Base-by-base conservation (phyloP, 2,329 filamentous ascomycete species). In the Herpotrichia juniperi region DNA sequence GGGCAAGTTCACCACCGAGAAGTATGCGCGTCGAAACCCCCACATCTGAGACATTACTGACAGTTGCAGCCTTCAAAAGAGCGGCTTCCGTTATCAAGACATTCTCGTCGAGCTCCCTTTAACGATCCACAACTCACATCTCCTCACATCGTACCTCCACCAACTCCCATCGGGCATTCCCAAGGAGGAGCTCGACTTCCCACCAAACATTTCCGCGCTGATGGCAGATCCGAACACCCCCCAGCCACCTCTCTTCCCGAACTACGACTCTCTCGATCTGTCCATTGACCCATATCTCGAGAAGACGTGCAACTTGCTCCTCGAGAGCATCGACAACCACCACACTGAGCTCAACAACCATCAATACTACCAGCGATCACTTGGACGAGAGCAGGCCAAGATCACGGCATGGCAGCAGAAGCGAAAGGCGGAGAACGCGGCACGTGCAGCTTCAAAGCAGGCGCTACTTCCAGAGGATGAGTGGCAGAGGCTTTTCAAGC, bases 281-380 rank as follows among this genome's bases (percentile, higher is more conserved):
- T 91, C 89, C 61, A 96, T 97, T 76, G 94, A 99, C 74, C 94
- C 94, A 26, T 96, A 96, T 83, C 87, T 99, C 42, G 93, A 97
- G 83, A 96, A 97, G 85, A 96, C 93, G 46, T 96, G 92, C 79
- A 93, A 99, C 73, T 86, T 97, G 63, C 86, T 99, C 51, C 87
- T 97, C 58, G 94, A 99, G 72, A 92, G 89, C 81, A 96, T 99
- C 74, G 94, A 99, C 82, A 89, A 89, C 50, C 94, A 99, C 82
- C 94, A 97, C 80, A 96, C 93, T 54, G 94, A 99, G 78, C 89
- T 96, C 74, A 97, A 97, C 86, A 99, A 99, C 84, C 94, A 96
- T 81, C 93, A 97, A 77, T 91, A 89, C 84, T 97, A 97, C 82
- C 92, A 97, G 80, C 87, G 94, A 69, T 92, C 96, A 71, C 83